Evolutionary conservation across 257 asterid species (phyloP), one percentile per base, ranked within the genome.

Genomic region (Sherardia arvensis): DNA sequence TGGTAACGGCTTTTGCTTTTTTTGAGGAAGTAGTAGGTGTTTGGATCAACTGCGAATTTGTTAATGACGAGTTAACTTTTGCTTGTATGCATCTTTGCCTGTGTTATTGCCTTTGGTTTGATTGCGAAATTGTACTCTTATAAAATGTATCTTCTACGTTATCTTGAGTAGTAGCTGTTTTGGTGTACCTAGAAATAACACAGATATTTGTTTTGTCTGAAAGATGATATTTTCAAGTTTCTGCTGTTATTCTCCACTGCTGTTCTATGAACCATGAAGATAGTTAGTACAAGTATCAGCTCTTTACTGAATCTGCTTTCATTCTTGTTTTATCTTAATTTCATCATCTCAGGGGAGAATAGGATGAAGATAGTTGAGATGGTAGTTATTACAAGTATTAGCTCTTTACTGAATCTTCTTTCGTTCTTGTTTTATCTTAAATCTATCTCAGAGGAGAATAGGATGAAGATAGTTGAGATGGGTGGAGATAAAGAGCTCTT

Each of bases 291-390:
- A 1, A 11, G 59, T 47, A 20, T 34, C 3, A 27, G 55, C 15
- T 22, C 7, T 38, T 23, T 9, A 29, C 15, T 29, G 6, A 18
- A 53, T 62, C 9, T 58, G 38, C 32, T 29, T 53, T 8, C 51
- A 0, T 58, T 15, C 10, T 57, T 15, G 51, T 14, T 17, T 29
- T 17, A 26, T 45, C 45, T 70, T 71, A 43, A 43, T n/a, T n/a
- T n/a, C n/a, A 11, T 55, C 12, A 63, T 59, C 55, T 45, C 81
- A 92, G 96, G 90, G 62, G 76, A 84, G 68, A 81, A 78, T 68
- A 85, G 97, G 80, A 85, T 85, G 96, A 85, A 78, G 81, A 90
- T 93, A 71, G 95, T 90, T 73, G 97, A 87, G 75, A 51, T 87
- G 80, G 97, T n/a, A n/a, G n/a, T n/a, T n/a, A n/a, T n/a, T n/a